phyloP scores from a whole-genome alignment of 768 basidiomycete genomes.

The Omphalotus guepiniiformis region DNA sequence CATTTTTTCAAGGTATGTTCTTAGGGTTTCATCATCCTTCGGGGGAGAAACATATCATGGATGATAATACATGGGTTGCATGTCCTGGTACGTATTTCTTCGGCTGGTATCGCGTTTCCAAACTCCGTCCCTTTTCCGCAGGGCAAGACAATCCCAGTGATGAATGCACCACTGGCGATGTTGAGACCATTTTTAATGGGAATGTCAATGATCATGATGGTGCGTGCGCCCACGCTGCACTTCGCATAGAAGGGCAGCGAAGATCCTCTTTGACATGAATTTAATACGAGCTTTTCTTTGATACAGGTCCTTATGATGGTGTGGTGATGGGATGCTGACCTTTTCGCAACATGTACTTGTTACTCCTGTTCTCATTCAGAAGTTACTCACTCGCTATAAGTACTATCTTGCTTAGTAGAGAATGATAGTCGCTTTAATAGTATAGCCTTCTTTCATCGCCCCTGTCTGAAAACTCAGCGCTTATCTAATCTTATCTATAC shows the following conservation, averaged over 20 bases:
- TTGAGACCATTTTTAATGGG: slow-evolving; percentile 44
- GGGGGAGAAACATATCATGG: slow-evolving; percentile 27
- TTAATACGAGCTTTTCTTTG: not conserved
- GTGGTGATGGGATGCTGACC: slow-evolving; percentile 10
- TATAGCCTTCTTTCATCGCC: too few relatives aligned
- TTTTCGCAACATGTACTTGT: too few relatives aligned
- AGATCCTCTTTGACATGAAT: not conserved
- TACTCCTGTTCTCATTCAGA: too few relatives aligned
- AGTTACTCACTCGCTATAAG: too few relatives aligned
- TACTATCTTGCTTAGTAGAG: too few relatives aligned
- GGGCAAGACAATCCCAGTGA: slow-evolving; percentile 57
- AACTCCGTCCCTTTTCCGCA: slow-evolving; percentile 16
- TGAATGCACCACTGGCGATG: slow-evolving; percentile 50
- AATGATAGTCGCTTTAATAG: too few relatives aligned
- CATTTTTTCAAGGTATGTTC: slow-evolving; percentile 1
- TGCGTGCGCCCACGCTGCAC: slow-evolving; percentile 7
- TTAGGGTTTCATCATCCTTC: slow-evolving; percentile 21
- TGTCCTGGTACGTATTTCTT: slow-evolving; percentile 42
- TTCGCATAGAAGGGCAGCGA: too few relatives aligned
- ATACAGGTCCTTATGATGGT: slow-evolving; percentile 8
- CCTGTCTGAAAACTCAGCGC: too few relatives aligned
- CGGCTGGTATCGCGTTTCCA: not conserved
- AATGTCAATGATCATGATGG: slow-evolving; percentile 44
- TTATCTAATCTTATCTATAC: too few relatives aligned
- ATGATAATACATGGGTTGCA: slow-evolving; percentile 42